phyloP scores from a whole-genome alignment of 345 rosid genomes.

The Dipteronia dyeriana region DNA sequence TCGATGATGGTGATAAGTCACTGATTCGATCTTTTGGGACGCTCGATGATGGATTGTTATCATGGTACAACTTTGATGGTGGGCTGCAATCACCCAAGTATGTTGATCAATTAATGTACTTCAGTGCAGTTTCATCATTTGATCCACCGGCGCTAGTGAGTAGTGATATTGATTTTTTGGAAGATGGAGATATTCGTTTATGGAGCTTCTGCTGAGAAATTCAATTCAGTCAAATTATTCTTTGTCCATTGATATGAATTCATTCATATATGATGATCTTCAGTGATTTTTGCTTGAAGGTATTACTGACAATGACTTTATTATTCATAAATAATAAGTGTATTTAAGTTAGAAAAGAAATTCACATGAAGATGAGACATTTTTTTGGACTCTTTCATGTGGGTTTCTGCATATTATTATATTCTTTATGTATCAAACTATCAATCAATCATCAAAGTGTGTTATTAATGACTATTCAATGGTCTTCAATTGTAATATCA shows the following conservation, averaged over 20 bases:
- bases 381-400: conserved; percentile 40
- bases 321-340: conserved; percentile 6
- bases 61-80: conserved; percentile 50
- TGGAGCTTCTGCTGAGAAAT: conserved; percentile 73
- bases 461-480: background rate
- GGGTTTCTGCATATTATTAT: conserved; percentile 29
- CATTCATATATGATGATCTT: conserved; percentile 24
- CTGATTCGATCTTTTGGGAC: conserved; percentile 37
- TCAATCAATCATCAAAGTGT: conserved; percentile 27
- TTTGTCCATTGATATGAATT: conserved; percentile 20
- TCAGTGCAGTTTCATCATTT: conserved; percentile 37
- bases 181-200: conserved; percentile 68
- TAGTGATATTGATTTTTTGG: conserved; percentile 51
- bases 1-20: conserved; percentile 43
- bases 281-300: conserved; percentile 30
- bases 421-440: conserved; percentile 26
- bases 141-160: conserved; percentile 33
- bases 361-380: conserved; percentile 41
- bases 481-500: background rate
- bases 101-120: conserved; percentile 48
- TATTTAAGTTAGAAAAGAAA: conserved; percentile 22
- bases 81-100: conserved; percentile 50
- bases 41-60: conserved; percentile 27
- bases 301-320: conserved; percentile 37
- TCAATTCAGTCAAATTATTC: background rate